Base-by-base conservation (phyloP, 768 basidiomycete species). In the Coprinellus micaceus region DNA sequence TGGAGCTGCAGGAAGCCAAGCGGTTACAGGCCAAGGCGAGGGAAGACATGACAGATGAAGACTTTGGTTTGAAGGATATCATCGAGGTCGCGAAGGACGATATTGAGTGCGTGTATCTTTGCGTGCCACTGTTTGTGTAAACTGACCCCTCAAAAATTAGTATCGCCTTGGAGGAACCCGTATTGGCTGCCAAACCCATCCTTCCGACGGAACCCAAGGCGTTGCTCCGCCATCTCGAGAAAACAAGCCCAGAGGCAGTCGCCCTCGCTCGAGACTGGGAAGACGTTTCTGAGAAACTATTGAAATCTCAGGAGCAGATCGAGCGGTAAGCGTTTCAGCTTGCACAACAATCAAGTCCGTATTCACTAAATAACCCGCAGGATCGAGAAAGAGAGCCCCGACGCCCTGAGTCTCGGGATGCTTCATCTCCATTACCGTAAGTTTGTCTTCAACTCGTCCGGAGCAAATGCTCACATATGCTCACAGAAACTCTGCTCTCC, bases 1-100 rank as follows among this genome's bases (percentile, higher is more conserved):
- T 96, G 49, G 94, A 98, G 65, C 91, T 92, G 67, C 85, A 88
- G 66, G 94, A 98, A 69, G 91, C 89, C 6, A 84, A 72, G 62
- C 77, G 91, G 56, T 71, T 96, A 44, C 95, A 96, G 68, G 69
- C 73, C 36, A 94, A 91, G 71, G 76, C 82, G 22, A 78, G 88
- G 29, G 87, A 91, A 60, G 79, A 70, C 11, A 78, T 96, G 77
- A 71, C 62, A 9, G 89, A 92, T 43, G 85, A 82, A 15, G 94
- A 98, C 69, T 97, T 91, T 65, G 94, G 94, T 11, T 73, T 98
- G 41, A 82, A 78, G 24, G 91, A 89, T 59, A 68, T 74, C 39
- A 69, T 78, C 19, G 80, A 84, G 54, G 54, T 70, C 36, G 58
- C 55, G 15, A 58, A 62, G 22, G 61, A 64, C n/a, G 69, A 67